phyloP scores from a whole-genome alignment of 768 basidiomycete genomes.

The Boletus reticulatus region DNA sequence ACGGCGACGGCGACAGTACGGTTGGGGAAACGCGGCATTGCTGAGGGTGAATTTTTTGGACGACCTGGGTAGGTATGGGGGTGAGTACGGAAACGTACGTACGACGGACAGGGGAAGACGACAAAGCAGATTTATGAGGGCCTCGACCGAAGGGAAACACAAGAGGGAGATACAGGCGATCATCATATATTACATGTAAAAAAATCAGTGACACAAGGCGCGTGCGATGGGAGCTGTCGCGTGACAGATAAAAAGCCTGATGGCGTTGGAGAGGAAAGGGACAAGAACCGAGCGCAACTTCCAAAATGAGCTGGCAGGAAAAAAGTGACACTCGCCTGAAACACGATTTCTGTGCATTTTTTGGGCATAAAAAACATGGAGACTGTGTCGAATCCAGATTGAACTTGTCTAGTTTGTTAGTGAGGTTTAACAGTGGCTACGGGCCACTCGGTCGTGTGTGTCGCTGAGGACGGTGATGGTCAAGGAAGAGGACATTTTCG shows the following conservation, averaged over 20 bases:
- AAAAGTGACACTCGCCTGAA: constrained; percentile 27
- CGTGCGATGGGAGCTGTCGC: constrained; percentile 34
- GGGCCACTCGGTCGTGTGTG: constrained; percentile 27
- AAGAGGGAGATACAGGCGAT: constrained; percentile 21
- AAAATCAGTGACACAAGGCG: constrained; percentile 32
- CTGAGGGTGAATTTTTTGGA: constrained; percentile 51
- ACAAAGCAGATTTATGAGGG: constrained; percentile 11
- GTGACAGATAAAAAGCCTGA: constrained; percentile 34
- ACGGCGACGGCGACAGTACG: constrained; percentile 57
- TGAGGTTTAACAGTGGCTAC: constrained; percentile 22
- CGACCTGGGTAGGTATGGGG: constrained; percentile 30
- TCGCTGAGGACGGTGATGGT: constrained; percentile 35
- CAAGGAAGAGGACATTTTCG: constrained; percentile 23
- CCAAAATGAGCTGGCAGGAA: constrained; percentile 25
- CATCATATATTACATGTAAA: constrained; percentile 40
- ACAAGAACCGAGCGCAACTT: constrained; percentile 16
- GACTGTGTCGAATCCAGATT: constrained; percentile 36
- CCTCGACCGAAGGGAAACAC: constrained; percentile 17
- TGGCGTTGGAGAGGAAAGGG: constrained; percentile 21
- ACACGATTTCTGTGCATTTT: constrained; percentile 40
- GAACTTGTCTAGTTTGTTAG: constrained; percentile 18
- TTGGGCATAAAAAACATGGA: constrained; percentile 35
- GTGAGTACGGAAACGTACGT: constrained; percentile 27
- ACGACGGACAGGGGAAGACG: constrained; percentile 20
- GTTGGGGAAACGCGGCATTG: constrained; percentile 69